These are phyloP conservation scores for Venturia effusa DNA, from an alignment of 2,329 filamentous ascomycete genomes.

Conservation along the genomic window DNA sequence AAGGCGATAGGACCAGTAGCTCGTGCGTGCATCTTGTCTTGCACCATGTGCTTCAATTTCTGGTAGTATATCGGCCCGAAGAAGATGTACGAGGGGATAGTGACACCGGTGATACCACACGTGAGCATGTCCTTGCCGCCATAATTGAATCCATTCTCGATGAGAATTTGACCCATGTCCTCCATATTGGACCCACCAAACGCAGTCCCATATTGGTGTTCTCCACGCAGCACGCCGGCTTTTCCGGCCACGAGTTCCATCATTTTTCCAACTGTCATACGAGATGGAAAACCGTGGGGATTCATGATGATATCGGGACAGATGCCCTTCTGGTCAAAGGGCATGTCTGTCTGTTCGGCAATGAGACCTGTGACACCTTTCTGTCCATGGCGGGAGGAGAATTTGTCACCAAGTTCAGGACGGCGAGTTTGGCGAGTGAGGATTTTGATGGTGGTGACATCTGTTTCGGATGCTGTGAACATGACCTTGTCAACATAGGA, in stretches of 20 bases:
- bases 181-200: slow-evolving; percentile 79
- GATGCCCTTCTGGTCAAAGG: slow-evolving; percentile 82
- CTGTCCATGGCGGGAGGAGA: slow-evolving; percentile 95
- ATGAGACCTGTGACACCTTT: slow-evolving; percentile 98
- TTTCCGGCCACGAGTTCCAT: slow-evolving; percentile 92
- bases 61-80: slow-evolving; percentile 99
- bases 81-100: slow-evolving; percentile 91
- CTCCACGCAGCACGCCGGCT: slow-evolving; percentile 75
- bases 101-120: slow-evolving; percentile 87
- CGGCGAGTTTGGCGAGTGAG: slow-evolving; percentile 92
- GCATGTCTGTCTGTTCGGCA: slow-evolving; percentile 92
- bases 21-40: slow-evolving; percentile 98
- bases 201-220: slow-evolving; percentile 78
- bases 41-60: slow-evolving; percentile 99
- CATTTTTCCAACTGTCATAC: slow-evolving; percentile 98
- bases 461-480: slow-evolving; percentile 79
- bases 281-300: slow-evolving; percentile 97
- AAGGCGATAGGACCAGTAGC: slow-evolving; percentile 83
- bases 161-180: slow-evolving; percentile 76
- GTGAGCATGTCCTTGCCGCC: slow-evolving; percentile 97
- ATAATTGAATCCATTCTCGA: slow-evolving; percentile 87
- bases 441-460: slow-evolving; percentile 81
- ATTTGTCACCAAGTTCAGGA: slow-evolving; percentile 95
- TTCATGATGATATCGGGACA: slow-evolving; percentile 99
- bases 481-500: slow-evolving; percentile 95